phyloP scores from a whole-genome alignment of 495 filamentous ascomycete species.

The Hyaloscypha variabilis region DNA sequence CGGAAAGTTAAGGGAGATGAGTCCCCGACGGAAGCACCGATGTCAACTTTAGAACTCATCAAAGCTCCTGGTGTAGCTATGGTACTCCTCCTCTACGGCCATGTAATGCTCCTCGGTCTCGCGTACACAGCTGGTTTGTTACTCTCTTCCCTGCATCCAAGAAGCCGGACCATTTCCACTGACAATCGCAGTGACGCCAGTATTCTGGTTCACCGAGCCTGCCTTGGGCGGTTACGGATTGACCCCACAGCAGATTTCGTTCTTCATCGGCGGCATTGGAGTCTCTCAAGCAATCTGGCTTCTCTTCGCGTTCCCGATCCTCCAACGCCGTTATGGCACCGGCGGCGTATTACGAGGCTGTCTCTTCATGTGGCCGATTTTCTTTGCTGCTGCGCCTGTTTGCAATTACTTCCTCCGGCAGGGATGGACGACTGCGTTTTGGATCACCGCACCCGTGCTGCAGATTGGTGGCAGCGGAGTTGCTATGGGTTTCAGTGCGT shows the following conservation, averaged over 20 bases:
- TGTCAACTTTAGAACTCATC: constrained; percentile 58
- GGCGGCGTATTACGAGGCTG: constrained; percentile 60
- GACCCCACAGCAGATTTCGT: constrained; percentile 56
- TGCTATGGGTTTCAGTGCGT: constrained; percentile 63
- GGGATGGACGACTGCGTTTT: constrained; percentile 49
- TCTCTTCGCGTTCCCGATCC: constrained; percentile 60
- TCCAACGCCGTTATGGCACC: constrained; percentile 61
- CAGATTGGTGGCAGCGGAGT: constrained; percentile 58
- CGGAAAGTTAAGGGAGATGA: constrained; percentile 33
- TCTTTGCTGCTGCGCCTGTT: constrained; percentile 53
- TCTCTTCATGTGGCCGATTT: constrained; percentile 57
- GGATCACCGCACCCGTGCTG: constrained; percentile 47
- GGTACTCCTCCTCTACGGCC: constrained; percentile 62
- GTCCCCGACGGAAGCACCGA: constrained; percentile 27
- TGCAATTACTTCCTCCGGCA: constrained; percentile 54
- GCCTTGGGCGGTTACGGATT: constrained; percentile 64
- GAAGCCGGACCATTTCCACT: neutral
- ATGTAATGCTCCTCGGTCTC: constrained; percentile 64
- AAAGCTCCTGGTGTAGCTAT: constrained; percentile 60
- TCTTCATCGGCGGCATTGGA: constrained; percentile 60
- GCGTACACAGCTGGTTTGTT: constrained; percentile 57
- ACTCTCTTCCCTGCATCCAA: neutral
- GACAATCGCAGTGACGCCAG: constrained; percentile 46
- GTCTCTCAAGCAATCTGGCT: constrained; percentile 66
- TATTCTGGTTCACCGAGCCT: constrained; percentile 63